Evolutionary conservation across 805 yeast genomes (phyloP).

Genomic region (Huiozyma naganishii): DNA sequence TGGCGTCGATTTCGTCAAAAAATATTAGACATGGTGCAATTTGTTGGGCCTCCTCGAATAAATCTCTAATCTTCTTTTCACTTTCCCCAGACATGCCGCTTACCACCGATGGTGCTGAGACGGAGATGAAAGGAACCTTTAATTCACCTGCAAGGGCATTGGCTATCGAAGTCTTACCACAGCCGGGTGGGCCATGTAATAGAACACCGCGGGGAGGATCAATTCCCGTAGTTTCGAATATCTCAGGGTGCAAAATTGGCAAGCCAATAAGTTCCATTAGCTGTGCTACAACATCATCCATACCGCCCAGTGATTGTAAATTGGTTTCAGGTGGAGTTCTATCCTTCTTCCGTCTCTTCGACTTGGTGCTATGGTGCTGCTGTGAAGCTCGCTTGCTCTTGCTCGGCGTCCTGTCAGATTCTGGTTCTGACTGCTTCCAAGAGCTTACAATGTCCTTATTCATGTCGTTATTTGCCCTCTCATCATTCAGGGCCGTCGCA

Average conservation of each 20-base stretch:
- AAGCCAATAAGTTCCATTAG: conserved; percentile 83
- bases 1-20: conserved; percentile 95
- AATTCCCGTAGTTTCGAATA: conserved; percentile 76
- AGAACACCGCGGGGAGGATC: conserved; percentile 92
- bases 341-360: conserved; percentile 39
- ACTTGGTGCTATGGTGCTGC: conserved; percentile 12
- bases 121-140: conserved; percentile 80
- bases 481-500: neutral
- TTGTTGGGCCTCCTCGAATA: conserved; percentile 83
- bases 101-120: conserved; percentile 92
- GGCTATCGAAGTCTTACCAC: conserved; percentile 95
- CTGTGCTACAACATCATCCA: conserved; percentile 75
- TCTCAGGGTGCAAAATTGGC: conserved; percentile 91
- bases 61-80: conserved; percentile 85
- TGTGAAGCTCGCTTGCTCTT: neutral
- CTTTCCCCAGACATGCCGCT: conserved; percentile 99
- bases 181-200: conserved; percentile 97
- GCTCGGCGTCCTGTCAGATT: conserved; percentile 37
- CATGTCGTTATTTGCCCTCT: conserved; percentile 44
- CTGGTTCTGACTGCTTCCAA: conserved; percentile 40
- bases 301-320: conserved; percentile 76
- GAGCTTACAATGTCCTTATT: conserved; percentile 65
- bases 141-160: conserved; percentile 93
- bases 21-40: conserved; percentile 89
- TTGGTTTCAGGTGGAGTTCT: conserved; percentile 61